Conservation (phyloP, 129 eudicot species). For the Sambucus nigra region DNA sequence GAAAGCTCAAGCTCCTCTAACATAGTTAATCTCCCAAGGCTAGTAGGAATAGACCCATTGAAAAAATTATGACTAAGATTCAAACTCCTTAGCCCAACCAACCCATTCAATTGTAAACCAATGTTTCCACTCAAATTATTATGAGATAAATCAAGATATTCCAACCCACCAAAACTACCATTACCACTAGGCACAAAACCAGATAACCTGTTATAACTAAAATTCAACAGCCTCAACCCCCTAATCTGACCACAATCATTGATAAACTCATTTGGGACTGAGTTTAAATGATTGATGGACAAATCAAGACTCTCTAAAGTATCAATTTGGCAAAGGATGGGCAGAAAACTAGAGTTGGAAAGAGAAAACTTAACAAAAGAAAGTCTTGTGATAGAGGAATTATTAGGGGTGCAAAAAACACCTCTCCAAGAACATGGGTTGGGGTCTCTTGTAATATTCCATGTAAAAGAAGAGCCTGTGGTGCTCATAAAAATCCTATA, state of each 20-base stretch:
- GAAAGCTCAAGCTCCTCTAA: slow-evolving; percentile 57
- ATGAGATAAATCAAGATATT: slow-evolving; percentile 47
- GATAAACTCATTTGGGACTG: slow-evolving; percentile 36
- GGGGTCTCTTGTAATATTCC: slow-evolving; percentile 23
- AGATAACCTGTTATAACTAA: slow-evolving; percentile 38
- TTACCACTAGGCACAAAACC: slow-evolving; percentile 40
- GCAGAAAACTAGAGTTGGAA: slow-evolving; percentile 26
- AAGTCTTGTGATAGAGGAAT: slow-evolving; percentile 27
- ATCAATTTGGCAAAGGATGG: slow-evolving; percentile 42
- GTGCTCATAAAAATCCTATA: slow-evolving; percentile 25
- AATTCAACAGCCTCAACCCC: slow-evolving; percentile 45
- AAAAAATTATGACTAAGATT: slow-evolving; percentile 39
- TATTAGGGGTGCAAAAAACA: slow-evolving; percentile 32
- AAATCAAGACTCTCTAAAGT: slow-evolving; percentile 46
- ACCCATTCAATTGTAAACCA: slow-evolving; percentile 32
- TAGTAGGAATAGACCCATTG: slow-evolving; percentile 36
- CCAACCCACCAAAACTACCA: slow-evolving; percentile 38
- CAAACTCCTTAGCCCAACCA: slow-evolving; percentile 36
- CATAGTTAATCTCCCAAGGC: slow-evolving; percentile 22
- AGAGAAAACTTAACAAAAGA: slow-evolving; percentile 28
- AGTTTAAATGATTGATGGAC: slow-evolving; percentile 37
- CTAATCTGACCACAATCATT: slow-evolving; percentile 30
- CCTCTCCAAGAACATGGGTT: slow-evolving; percentile 78
- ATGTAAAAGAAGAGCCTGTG: slow-evolving; percentile 14
- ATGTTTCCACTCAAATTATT: slow-evolving; percentile 28